Evolutionary conservation across 352 stramenopile species (phyloP).

Genomic region (Phytophthora tubulina): DNA sequence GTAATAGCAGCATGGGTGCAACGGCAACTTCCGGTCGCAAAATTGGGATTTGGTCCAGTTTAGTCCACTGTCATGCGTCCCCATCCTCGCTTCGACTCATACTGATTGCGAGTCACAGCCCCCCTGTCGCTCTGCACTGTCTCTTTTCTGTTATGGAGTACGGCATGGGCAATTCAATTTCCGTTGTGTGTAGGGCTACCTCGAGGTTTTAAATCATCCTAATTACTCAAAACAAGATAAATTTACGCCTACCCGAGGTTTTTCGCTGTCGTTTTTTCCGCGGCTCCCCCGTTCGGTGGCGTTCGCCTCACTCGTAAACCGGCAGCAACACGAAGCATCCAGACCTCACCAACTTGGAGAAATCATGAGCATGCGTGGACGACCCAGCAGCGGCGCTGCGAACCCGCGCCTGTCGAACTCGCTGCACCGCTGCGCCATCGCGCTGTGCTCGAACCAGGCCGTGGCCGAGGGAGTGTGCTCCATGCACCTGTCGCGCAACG

Average conservation of each 20-base stretch:
- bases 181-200: conserved; percentile 4
- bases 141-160: conserved; percentile 32
- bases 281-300: conserved; percentile 3
- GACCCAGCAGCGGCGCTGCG: conserved; percentile 21
- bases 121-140: conserved; percentile 29
- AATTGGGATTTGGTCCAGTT: background rate
- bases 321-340: conserved; percentile 20
- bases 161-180: conserved; percentile 31
- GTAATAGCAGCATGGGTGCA: no score
- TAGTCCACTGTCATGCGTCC: conserved; percentile 3
- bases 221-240: conserved; percentile 1
- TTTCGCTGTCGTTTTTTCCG: conserved; percentile 23
- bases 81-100: conserved; percentile 2
- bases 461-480: conserved; percentile 81
- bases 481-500: conserved; percentile 72
- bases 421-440: conserved; percentile 82
- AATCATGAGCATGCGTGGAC: conserved; percentile 40
- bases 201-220: conserved; percentile 11
- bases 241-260: conserved; percentile 14
- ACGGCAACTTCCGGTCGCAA: background rate
- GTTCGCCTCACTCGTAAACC: conserved; percentile 24
- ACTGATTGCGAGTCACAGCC: background rate
- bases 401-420: conserved; percentile 53
- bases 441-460: conserved; percentile 80
- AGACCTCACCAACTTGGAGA: background rate